phyloP scores from a whole-genome alignment of 768 basidiomycete genomes.

The Tylopilus vinaceipallidus region DNA sequence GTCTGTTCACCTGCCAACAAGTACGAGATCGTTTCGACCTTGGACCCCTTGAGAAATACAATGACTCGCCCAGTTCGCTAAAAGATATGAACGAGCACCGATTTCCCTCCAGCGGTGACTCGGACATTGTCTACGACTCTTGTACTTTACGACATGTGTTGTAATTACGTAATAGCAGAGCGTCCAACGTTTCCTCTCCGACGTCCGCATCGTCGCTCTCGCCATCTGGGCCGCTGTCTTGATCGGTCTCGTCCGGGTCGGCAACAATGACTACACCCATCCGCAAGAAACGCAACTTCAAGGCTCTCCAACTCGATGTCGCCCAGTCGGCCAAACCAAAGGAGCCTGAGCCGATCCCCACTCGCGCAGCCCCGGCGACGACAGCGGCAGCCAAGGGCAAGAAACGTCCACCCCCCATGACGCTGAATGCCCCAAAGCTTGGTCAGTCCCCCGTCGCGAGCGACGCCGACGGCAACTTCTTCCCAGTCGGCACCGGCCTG shows the following conservation, averaged over 20 bases:
- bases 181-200: constrained; percentile 18
- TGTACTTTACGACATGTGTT: too few species aligned
- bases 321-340: constrained; percentile 39
- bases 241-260: constrained; percentile 4
- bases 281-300: constrained; percentile 92
- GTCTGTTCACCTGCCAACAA: too few species aligned
- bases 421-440: constrained; percentile 69
- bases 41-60: too few species aligned
- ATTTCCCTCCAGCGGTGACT: too few species aligned
- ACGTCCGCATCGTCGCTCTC: constrained; percentile 12
- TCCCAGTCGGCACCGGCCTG: constrained; percentile 47
- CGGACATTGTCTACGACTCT: too few species aligned
- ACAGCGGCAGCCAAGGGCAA: constrained; percentile 46
- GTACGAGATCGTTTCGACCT: too few species aligned
- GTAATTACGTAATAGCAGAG: constrained; percentile 21
- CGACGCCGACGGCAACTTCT: constrained; percentile 40
- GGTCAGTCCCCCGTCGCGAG: constrained; percentile 33
- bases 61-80: not conserved
- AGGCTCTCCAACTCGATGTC: constrained; percentile 74
- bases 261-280: constrained; percentile 53
- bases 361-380: constrained; percentile 44
- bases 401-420: constrained; percentile 83
- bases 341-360: constrained; percentile 43
- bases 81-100: not conserved
- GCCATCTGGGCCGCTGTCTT: constrained; percentile 5